Evolutionary conservation across 306 rosid species (phyloP).

Genomic region (Trifolium repens): DNA sequence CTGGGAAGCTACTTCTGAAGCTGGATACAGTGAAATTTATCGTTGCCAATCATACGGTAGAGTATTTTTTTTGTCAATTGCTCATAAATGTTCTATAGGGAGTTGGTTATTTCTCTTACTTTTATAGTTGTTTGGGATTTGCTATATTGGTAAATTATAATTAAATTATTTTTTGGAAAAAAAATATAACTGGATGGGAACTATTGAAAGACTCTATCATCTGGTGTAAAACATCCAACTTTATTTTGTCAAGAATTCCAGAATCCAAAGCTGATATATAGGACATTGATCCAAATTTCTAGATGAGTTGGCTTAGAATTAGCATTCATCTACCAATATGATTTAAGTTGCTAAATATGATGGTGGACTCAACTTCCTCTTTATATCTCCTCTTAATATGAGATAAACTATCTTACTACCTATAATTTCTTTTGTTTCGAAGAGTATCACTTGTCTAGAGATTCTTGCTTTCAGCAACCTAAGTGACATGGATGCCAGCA

Average conservation of each 20-base stretch:
- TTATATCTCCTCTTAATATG: slow-evolving; percentile 3
- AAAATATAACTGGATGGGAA: neutral
- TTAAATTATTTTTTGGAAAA: neutral
- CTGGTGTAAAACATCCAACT: slow-evolving; percentile 4
- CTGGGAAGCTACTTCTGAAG: slow-evolving; percentile 96
- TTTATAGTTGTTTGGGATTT: slow-evolving; percentile 19
- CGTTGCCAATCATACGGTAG: slow-evolving; percentile 93
- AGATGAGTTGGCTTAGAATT: slow-evolving; percentile 4
- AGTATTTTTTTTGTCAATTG: slow-evolving; percentile 10
- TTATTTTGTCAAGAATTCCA: neutral
- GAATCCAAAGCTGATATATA: slow-evolving; percentile 6
- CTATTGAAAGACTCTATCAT: slow-evolving; percentile 4
- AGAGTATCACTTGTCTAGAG: slow-evolving; percentile 6
- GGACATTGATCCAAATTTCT: neutral
- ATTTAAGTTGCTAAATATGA: slow-evolving; percentile 32
- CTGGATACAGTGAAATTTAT: slow-evolving; percentile 92
- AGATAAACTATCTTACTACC: neutral
- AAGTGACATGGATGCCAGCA: neutral
- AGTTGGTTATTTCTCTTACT: slow-evolving; percentile 18
- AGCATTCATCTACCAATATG: slow-evolving; percentile 18
- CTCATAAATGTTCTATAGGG: slow-evolving; percentile 5
- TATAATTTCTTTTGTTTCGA: neutral
- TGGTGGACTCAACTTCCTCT: slow-evolving; percentile 6
- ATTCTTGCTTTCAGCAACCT: neutral
- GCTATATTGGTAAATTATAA: slow-evolving; percentile 16